A percentile compares a stretch with the other conserved stretches of the same genome.
These are phyloP conservation scores for Pyrenula aspistea DNA, from an alignment of 495 filamentous ascomycete species.

Conservation along the genomic window DNA sequence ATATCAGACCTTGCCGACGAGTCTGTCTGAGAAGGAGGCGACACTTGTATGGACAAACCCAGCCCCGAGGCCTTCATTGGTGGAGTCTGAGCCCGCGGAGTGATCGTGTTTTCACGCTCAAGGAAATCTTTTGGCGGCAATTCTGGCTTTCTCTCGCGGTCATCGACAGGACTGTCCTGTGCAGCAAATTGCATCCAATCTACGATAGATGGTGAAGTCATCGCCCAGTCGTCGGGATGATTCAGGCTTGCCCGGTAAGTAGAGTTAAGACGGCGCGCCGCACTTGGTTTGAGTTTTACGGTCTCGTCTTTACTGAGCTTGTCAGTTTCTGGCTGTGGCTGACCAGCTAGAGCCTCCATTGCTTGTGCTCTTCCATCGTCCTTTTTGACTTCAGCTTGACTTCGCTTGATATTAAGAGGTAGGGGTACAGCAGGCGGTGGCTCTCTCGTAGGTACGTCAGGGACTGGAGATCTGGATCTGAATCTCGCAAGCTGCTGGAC, in stretches of 20 bases:
- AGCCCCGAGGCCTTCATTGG: slow-evolving; percentile 14
- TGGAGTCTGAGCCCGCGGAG: slow-evolving; percentile 12
- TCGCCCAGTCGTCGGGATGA: slow-evolving; percentile 37
- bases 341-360: neutral
- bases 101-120: slow-evolving; percentile 13
- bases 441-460: neutral
- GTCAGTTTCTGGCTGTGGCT: neutral
- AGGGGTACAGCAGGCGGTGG: neutral
- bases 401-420: neutral
- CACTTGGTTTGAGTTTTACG: neutral
- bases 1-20: slow-evolving; percentile 11
- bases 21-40: slow-evolving; percentile 14
- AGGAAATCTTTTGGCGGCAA: slow-evolving; percentile 14
- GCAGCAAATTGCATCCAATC: slow-evolving; percentile 41
- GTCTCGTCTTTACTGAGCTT: neutral
- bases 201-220: slow-evolving; percentile 42
- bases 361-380: neutral
- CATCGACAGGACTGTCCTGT: slow-evolving; percentile 22
- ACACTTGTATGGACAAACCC: slow-evolving; percentile 24
- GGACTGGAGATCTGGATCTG: neutral
- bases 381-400: neutral
- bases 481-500: slow-evolving; percentile 33
- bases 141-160: slow-evolving; percentile 7
- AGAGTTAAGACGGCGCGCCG: neutral
- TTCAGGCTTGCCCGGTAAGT: slow-evolving; percentile 29